Evolutionary conservation across 129 eudicot genomes (phyloP), one percentile per base, ranked within the genome.

Genomic region (Chrysanthemum seticuspe): DNA sequence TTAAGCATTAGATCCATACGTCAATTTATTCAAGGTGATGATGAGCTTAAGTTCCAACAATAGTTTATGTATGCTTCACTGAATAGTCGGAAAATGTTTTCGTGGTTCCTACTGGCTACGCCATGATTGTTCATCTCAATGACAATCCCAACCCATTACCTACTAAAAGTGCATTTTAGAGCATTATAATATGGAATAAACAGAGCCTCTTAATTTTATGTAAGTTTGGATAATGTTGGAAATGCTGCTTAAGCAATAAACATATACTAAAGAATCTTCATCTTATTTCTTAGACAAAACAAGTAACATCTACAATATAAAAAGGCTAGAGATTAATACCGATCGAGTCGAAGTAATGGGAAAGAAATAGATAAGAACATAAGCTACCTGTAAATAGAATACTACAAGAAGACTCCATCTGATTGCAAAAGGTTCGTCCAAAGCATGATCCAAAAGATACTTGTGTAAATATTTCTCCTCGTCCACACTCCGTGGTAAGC

Each of bases 371-470:
- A 58, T 71, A 78, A 34, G 6, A 5, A 34, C 44, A 29, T 29
- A 1, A 31, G 8, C 10, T 82, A 95, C 99, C 96, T 95, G 99
- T 27, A 95, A 67, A 82, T 90, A 88, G 75, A 81, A 90, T 73
- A 95, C 97, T 29, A 88, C 96, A 68, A 95, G 99, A 79, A 95
- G 99, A 81, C 97, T 88, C 78, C 99, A 97, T 3, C 75, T 72
- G 51, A 75, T 61, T 56, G 89, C n/a, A 57, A 80, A 76, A 48
- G 99, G 97, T 50, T 85, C 82, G 14, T 83, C 88, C 6, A n/a
- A 29, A 49, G 87, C 91, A 75, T 70, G 79, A 78, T 95, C 97
- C 72, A 86, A 80, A 58, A 90, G 82, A 79, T 96, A 88, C 57
- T 86, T 88, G 55, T 86, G 97, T 40, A 95, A 86, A 83, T 84